phyloP scores from a whole-genome alignment of 176 grass and related monocot genomes.

The Musa schizocarpa region DNA sequence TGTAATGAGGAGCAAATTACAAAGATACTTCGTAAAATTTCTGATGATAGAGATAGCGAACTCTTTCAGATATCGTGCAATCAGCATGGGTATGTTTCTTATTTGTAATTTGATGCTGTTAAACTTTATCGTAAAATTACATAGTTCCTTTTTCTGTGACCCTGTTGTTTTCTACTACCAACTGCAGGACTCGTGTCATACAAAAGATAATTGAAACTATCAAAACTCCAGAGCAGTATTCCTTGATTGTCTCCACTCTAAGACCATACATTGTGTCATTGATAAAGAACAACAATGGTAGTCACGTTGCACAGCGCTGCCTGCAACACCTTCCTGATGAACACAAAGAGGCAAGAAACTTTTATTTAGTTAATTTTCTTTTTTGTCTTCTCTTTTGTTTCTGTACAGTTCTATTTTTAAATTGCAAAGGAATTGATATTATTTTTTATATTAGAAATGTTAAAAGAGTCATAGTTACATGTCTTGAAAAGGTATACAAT shows the following conservation, averaged over 20 bases:
- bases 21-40: conserved; percentile 51
- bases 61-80: conserved; percentile 52
- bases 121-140: not conserved
- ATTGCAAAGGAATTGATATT: not conserved
- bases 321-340: conserved; percentile 50
- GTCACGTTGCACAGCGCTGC: conserved; percentile 49
- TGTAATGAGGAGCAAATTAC: conserved; percentile 49
- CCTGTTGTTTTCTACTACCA: not conserved
- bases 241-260: conserved; percentile 42
- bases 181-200: conserved; percentile 58
- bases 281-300: conserved; percentile 70
- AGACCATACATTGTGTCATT: conserved; percentile 35
- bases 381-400: conserved; percentile 8
- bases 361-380: conserved; percentile 14
- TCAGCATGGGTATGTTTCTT: conserved; percentile 60
- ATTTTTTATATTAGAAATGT: not conserved
- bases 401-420: not conserved
- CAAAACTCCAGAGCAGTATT: conserved; percentile 30
- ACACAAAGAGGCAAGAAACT: conserved; percentile 38
- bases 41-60: conserved; percentile 31
- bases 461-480: not conserved
- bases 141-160: not conserved
- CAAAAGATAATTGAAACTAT: conserved; percentile 83
- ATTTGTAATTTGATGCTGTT: not conserved
- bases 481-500: not conserved